Evolutionary conservation across 352 stramenopile genomes (phyloP).

Genomic region (Phytophthora pini): DNA sequence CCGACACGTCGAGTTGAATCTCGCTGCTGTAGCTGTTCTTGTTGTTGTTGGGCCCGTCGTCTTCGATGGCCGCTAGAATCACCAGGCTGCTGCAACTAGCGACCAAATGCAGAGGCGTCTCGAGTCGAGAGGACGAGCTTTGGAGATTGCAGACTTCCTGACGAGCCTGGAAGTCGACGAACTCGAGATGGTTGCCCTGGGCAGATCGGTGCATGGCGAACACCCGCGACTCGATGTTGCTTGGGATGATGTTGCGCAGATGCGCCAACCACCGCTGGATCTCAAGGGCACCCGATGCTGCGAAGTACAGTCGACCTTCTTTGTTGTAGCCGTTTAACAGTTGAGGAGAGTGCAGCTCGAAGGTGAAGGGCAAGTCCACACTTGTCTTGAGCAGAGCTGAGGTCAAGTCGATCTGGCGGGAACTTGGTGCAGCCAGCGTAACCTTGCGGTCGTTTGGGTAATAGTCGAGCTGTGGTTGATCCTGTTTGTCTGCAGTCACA

Average conservation of each 20-base stretch:
- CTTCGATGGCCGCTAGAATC: slow-evolving; percentile 29
- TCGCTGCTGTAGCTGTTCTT: slow-evolving; percentile 26
- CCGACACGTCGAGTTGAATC: slow-evolving; percentile 25
- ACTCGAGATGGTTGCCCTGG: slow-evolving; percentile 64
- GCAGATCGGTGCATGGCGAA: slow-evolving; percentile 81
- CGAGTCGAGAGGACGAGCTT: slow-evolving; percentile 26
- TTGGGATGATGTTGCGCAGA: slow-evolving; percentile 77
- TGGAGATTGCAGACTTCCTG: slow-evolving; percentile 54
- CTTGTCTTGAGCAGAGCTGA: slow-evolving; percentile 83
- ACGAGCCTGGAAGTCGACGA: slow-evolving; percentile 64
- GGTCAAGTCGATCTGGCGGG: slow-evolving; percentile 67
- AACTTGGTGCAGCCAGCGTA: slow-evolving; percentile 32
- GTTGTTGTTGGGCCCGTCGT: slow-evolving; percentile 31
- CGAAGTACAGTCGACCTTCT: slow-evolving; percentile 90
- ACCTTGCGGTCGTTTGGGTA: slow-evolving; percentile 64
- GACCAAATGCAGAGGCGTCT: slow-evolving; percentile 79
- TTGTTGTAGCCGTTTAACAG: slow-evolving; percentile 84
- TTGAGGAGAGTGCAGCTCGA: slow-evolving; percentile 91
- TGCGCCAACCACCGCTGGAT: slow-evolving; percentile 91
- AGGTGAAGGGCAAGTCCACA: slow-evolving; percentile 79
- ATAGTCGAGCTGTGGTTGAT: slow-evolving; percentile 67
- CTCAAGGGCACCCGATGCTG: slow-evolving; percentile 83
- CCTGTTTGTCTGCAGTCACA: slow-evolving; percentile 32
- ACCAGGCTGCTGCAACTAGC: slow-evolving; percentile 45
- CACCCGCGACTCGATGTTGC: slow-evolving; percentile 73